Evolutionary conservation across 2,329 filamentous ascomycete species (phyloP).

Genomic region (Fusarium nelsonii): DNA sequence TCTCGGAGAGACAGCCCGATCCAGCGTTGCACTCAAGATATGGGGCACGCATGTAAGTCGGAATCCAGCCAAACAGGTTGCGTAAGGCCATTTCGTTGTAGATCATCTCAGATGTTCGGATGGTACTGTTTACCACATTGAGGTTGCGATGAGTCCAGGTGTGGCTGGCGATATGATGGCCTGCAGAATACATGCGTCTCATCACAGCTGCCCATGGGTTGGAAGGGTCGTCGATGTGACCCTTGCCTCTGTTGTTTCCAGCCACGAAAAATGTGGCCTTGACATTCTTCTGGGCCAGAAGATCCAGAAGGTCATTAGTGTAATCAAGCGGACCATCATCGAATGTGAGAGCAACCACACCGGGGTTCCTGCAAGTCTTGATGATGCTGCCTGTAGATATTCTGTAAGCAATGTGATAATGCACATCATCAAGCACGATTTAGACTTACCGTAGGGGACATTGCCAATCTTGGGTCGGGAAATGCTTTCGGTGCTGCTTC

Average conservation of each 20-base stretch:
- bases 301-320: conserved; percentile 58
- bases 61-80: conserved; percentile 57
- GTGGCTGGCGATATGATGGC: conserved; percentile 62
- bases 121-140: conserved; percentile 51
- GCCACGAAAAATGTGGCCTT: conserved; percentile 59
- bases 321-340: conserved; percentile 61
- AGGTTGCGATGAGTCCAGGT: conserved; percentile 63
- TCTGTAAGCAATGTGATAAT: conserved; percentile 37
- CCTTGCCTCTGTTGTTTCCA: conserved; percentile 58
- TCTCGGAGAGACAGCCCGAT: conserved; percentile 55
- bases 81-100: conserved; percentile 60
- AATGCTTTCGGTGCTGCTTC: conserved; percentile 50
- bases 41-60: conserved; percentile 60
- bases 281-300: conserved; percentile 49
- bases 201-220: conserved; percentile 55
- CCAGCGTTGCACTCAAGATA: conserved; percentile 58
- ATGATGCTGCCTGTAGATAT: conserved; percentile 49
- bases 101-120: conserved; percentile 56
- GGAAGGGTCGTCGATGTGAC: conserved; percentile 55
- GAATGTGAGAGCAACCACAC: conserved; percentile 59
- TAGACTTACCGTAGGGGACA: conserved; percentile 55
- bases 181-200: conserved; percentile 56
- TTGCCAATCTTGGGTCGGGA: conserved; percentile 50
- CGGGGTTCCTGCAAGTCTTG: conserved; percentile 53
- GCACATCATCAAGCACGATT: neutral